phyloP scores from a whole-genome alignment of 2,329 filamentous ascomycete genomes.

The Colletotrichum gloeosporioides region DNA sequence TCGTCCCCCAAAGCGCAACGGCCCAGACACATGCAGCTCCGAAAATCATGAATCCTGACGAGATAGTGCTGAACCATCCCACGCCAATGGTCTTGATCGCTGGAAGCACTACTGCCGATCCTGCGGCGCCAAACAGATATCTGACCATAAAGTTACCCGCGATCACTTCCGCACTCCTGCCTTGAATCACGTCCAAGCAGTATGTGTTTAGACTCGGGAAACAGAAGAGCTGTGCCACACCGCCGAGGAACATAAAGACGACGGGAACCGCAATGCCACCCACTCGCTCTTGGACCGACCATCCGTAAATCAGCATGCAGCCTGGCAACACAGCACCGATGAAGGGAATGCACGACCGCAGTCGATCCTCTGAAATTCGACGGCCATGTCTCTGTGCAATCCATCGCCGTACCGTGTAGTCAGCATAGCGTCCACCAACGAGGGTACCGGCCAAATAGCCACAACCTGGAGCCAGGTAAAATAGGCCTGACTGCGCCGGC shows the following conservation, averaged over 20 bases:
- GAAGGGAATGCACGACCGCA: slow-evolving; percentile 66
- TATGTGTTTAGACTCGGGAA: slow-evolving; percentile 73
- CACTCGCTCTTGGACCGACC: slow-evolving; percentile 34
- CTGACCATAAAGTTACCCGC: slow-evolving; percentile 82
- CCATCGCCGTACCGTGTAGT: slow-evolving; percentile 66
- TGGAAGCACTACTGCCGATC: slow-evolving; percentile 75
- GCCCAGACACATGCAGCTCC: slow-evolving; percentile 24
- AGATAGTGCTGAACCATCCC: slow-evolving; percentile 81
- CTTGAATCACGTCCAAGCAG: slow-evolving; percentile 22
- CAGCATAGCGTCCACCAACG: slow-evolving; percentile 71
- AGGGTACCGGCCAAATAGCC: slow-evolving; percentile 72
- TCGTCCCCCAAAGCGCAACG: slow-evolving; percentile 11
- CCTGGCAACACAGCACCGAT: slow-evolving; percentile 64
- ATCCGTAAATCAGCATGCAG: slow-evolving; percentile 75
- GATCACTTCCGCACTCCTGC: slow-evolving; percentile 35
- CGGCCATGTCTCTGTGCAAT: slow-evolving; percentile 55
- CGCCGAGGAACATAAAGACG: slow-evolving; percentile 71
- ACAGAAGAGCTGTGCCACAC: slow-evolving; percentile 72
- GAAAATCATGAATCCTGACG: slow-evolving; percentile 23
- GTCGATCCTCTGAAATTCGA: slow-evolving; percentile 73
- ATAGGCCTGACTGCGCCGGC: slow-evolving; percentile 69
- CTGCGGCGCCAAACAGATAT: slow-evolving; percentile 76
- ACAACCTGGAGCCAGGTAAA: slow-evolving; percentile 73
- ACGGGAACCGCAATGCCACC: slow-evolving; percentile 57
- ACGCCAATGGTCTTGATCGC: slow-evolving; percentile 77